Base-by-base conservation (phyloP, 2,329 filamentous ascomycete species). In the Phialophora macrospora region DNA sequence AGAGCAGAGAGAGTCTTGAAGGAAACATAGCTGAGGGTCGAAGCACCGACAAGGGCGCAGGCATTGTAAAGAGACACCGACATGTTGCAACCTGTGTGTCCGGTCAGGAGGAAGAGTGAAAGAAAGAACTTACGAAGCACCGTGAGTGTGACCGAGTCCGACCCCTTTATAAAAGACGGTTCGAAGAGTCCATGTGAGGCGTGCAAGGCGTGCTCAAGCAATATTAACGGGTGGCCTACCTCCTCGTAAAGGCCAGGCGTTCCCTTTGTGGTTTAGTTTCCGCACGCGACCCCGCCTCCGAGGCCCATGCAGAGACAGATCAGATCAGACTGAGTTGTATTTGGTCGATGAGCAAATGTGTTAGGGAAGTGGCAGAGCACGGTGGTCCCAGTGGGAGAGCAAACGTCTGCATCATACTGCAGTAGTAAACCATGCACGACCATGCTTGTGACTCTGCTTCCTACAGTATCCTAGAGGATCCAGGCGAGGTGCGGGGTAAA, bases 31-130 rank as follows among this genome's bases (percentile, higher is more conserved):
- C 24, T 32, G 32, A 62, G 30, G 20, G 55, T 64, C 2, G 34
- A 41, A 12, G 62, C 56, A 24, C 62, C 62, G 14, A 64, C 48
- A 14, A 54, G 4, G 48, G 62, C 62, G 32, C 52, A 57, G 20
- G 44, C 54, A n/a, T 51, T 63, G 60, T 55, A 62, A 44, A 44
- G 38, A 1, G 26, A 34, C 48, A 51, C 24, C 7, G 20, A 51
- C 48, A 24, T 22, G 48, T 12, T 22, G 20, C 12, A 26, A 28
- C 48, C 24, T 51, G 3, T 51, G 48, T 28, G 24, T 20, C 11
- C 20, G 3, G 9, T 20, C 14, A 28, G 20, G 20, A 51, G 48
- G 20, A 51, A 14, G 24, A 17, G 8, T 1, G 12, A 51, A 11
- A 49, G 46, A 20, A 17, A 51, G 48, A 44, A 44, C 38, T 20